Evolutionary conservation across 2,329 filamentous ascomycete genomes (phyloP).

Genomic region (Hymenoscyphus scutula): DNA sequence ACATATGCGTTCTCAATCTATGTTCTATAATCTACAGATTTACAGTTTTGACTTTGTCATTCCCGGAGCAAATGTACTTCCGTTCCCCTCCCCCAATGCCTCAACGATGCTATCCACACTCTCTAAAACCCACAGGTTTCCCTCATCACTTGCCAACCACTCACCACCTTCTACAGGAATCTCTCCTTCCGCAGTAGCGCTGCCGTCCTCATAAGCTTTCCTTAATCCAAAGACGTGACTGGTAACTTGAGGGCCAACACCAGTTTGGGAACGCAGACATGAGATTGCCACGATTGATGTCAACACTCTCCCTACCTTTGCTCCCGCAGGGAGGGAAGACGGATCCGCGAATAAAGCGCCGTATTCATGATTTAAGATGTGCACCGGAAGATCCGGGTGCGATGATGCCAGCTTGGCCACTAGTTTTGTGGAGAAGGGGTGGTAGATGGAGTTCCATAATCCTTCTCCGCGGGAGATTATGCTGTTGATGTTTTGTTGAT

Average conservation of each 20-base stretch:
- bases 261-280: slow-evolving; percentile 74
- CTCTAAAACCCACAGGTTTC: slow-evolving; percentile 61
- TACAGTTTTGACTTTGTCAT: slow-evolving; percentile 43
- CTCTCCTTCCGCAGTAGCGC: slow-evolving; percentile 46
- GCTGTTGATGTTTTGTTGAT: slow-evolving; percentile 49
- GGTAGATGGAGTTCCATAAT: slow-evolving; percentile 77
- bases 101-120: slow-evolving; percentile 60
- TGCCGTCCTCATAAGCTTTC: slow-evolving; percentile 71
- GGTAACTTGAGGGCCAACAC: slow-evolving; percentile 77
- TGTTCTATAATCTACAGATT: background rate
- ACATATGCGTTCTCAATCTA: background rate
- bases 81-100: slow-evolving; percentile 46
- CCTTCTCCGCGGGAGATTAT: slow-evolving; percentile 57
- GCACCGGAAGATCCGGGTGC: slow-evolving; percentile 78
- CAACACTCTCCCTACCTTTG: slow-evolving; percentile 64
- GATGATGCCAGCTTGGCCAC: slow-evolving; percentile 67
- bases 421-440: slow-evolving; percentile 70
- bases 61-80: slow-evolving; percentile 56
- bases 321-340: slow-evolving; percentile 41
- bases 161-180: slow-evolving; percentile 48
- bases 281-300: slow-evolving; percentile 73
- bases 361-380: slow-evolving; percentile 75
- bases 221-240: slow-evolving; percentile 78
- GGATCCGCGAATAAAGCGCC: slow-evolving; percentile 72
- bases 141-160: slow-evolving; percentile 65